Conservation (phyloP, 768 basidiomycete species). For the Gelatoporia subvermispora region DNA sequence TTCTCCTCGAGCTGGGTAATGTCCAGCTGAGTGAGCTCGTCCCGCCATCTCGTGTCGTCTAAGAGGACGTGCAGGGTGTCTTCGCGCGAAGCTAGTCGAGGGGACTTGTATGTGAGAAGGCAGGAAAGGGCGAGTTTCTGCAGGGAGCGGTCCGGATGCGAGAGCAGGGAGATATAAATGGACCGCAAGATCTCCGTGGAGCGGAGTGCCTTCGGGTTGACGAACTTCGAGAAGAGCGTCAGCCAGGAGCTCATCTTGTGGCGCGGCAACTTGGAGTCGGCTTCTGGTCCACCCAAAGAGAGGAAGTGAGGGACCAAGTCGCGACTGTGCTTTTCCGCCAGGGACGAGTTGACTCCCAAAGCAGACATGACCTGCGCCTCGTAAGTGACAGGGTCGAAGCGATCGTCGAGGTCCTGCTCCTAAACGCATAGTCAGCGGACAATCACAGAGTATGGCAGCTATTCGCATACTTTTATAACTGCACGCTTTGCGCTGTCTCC, state of each 20-base stretch:
- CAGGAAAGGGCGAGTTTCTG: conserved; percentile 76
- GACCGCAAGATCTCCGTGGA: conserved; percentile 57
- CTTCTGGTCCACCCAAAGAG: conserved; percentile 33
- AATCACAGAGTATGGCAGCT: conserved; percentile 2
- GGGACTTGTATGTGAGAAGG: conserved; percentile 75
- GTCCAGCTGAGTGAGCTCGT: conserved; percentile 72
- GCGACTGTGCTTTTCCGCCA: conserved; percentile 85
- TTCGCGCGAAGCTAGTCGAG: conserved; percentile 47
- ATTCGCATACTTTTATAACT: conserved; percentile 27
- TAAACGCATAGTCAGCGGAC: conserved; percentile 10
- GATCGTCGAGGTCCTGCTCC: conserved; percentile 40
- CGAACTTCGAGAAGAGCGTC: conserved; percentile 81
- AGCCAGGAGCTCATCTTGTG: conserved; percentile 73
- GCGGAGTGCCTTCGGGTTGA: conserved; percentile 87
- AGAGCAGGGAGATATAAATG: conserved; percentile 70
- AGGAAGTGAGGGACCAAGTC: conserved; percentile 87
- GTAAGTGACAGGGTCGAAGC: conserved; percentile 73
- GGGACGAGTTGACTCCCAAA: conserved; percentile 59
- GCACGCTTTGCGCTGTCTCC: conserved; percentile 24
- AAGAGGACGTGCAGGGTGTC: conserved; percentile 67
- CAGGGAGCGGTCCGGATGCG: conserved; percentile 77
- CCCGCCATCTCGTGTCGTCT: conserved; percentile 86
- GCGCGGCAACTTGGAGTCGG: conserved; percentile 44
- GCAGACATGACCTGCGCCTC: conserved; percentile 74
- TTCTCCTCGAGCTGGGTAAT: conserved; percentile 48